These are phyloP conservation scores for Umbellularia californica DNA, from an alignment of 164 flowering plant species.

Conservation along the genomic window DNA sequence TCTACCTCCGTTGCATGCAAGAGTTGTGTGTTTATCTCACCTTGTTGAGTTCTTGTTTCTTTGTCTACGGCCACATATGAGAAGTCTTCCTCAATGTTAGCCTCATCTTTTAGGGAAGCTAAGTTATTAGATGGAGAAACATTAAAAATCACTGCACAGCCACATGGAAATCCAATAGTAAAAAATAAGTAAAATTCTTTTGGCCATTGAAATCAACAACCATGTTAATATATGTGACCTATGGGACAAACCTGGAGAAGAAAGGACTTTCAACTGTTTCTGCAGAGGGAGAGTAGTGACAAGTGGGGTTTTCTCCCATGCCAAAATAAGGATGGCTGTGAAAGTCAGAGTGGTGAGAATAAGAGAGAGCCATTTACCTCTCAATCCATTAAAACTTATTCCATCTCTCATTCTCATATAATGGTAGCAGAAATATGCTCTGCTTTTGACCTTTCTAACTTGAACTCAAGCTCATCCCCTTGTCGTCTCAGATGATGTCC, in stretches of 20 bases:
- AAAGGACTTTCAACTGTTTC: neutral
- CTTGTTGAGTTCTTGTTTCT: conserved; percentile 12
- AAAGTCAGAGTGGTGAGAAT: conserved; percentile 30
- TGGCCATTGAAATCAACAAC: neutral
- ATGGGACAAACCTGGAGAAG: conserved; percentile 13
- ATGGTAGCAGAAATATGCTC: neutral
- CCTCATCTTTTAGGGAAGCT: conserved; percentile 12
- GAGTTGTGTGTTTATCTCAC: neutral
- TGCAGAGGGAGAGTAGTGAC: conserved; percentile 13
- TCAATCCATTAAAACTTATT: conserved; percentile 21
- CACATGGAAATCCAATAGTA: conserved; percentile 5
- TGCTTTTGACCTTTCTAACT: too few relatives aligned
- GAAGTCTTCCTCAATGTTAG: conserved; percentile 12
- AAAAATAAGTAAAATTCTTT: neutral
- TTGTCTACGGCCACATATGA: conserved; percentile 8
- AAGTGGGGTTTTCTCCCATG: conserved; percentile 54
- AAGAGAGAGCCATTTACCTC: conserved; percentile 37
- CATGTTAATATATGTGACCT: neutral
- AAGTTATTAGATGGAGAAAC: conserved; percentile 3
- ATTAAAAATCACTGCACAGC: conserved; percentile 16
- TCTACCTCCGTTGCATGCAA: neutral
- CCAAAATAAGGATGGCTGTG: conserved; percentile 44
- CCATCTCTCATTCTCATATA: conserved; percentile 52
- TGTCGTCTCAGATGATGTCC: too few relatives aligned
- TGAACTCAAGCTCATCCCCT: too few relatives aligned